Conservation (phyloP, 2,329 filamentous ascomycete species). For the Stagonosporopsis vannaccii region DNA sequence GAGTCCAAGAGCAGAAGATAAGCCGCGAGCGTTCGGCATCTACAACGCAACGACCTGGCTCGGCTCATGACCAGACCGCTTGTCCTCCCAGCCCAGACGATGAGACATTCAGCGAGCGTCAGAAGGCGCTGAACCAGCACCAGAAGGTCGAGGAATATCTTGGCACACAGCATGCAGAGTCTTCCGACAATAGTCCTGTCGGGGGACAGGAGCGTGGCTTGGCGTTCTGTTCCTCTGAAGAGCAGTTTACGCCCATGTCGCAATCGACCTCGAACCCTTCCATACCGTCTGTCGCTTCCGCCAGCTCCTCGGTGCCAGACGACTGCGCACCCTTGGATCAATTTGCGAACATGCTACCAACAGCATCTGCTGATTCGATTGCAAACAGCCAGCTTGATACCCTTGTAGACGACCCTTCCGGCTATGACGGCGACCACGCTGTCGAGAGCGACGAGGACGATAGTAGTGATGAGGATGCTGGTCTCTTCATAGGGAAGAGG, state of each 20-base stretch:
- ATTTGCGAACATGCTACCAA: conserved; percentile 29
- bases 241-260: conserved; percentile 57
- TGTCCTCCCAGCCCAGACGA: conserved; percentile 60
- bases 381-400: conserved; percentile 38
- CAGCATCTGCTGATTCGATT: conserved; percentile 48
- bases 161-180: conserved; percentile 36
- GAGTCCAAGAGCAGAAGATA: conserved; percentile 40
- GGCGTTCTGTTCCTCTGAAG: conserved; percentile 58
- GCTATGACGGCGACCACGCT: conserved; percentile 51
- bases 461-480: conserved; percentile 51
- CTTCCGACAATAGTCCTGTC: conserved; percentile 53
- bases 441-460: conserved; percentile 53
- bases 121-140: conserved; percentile 36
- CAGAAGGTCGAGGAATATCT: conserved; percentile 44
- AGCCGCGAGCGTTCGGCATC: conserved; percentile 36
- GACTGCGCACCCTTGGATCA: conserved; percentile 36
- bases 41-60: conserved; percentile 33
- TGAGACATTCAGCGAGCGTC: conserved; percentile 36
- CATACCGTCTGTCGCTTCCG: conserved; percentile 59
- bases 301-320: conserved; percentile 54
- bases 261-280: conserved; percentile 60
- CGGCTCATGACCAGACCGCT: conserved; percentile 40
- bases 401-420: conserved; percentile 44
- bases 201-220: conserved; percentile 37
- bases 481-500: conserved; percentile 51